phyloP scores from a whole-genome alignment of 148 eudicot genomes.

The Fallopia convolvulus region DNA sequence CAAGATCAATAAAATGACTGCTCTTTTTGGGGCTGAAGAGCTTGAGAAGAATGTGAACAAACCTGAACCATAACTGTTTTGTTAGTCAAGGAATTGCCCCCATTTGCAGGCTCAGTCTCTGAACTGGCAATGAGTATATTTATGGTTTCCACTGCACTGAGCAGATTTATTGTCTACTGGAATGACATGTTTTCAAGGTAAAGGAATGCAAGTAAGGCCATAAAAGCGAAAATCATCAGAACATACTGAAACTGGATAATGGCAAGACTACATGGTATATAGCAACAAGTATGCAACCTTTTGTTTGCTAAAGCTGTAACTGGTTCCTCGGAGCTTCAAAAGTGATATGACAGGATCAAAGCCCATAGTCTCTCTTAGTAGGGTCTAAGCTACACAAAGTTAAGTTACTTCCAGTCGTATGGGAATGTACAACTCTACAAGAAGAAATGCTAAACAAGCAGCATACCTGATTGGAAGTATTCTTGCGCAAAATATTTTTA shows the following conservation, averaged over 20 bases:
- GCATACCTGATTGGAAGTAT: constrained; percentile 72
- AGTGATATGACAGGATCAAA: constrained; percentile 77
- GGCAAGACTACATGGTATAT: not conserved
- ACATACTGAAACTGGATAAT: not conserved
- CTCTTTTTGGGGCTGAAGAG: not conserved
- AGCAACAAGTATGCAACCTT: constrained; percentile 56
- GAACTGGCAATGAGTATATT: constrained; percentile 57
- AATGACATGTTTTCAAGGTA: constrained; percentile 20
- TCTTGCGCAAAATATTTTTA: constrained; percentile 78
- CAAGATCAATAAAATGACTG: not conserved
- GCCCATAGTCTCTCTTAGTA: constrained; percentile 90
- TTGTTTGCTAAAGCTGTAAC: constrained; percentile 82
- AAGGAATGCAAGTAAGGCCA: not conserved
- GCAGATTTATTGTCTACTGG: constrained; percentile 96
- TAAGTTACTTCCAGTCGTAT: not conserved
- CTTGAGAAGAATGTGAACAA: constrained; percentile 15
- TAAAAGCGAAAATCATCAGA: not conserved
- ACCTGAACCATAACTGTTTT: constrained; percentile 95
- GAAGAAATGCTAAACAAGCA: not conserved
- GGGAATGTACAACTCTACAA: not conserved
- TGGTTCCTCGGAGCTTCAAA: constrained; percentile 54
- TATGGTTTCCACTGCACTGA: constrained; percentile 83
- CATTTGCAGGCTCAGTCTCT: constrained; percentile 61
- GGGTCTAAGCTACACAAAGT: constrained; percentile 38
- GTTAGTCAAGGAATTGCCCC: constrained; percentile 57